Percentiles rank a stretch among this genome's conserved stretches.
phyloP scores from a whole-genome alignment of 805 yeast genomes.

The Soucietia sequanensis region DNA sequence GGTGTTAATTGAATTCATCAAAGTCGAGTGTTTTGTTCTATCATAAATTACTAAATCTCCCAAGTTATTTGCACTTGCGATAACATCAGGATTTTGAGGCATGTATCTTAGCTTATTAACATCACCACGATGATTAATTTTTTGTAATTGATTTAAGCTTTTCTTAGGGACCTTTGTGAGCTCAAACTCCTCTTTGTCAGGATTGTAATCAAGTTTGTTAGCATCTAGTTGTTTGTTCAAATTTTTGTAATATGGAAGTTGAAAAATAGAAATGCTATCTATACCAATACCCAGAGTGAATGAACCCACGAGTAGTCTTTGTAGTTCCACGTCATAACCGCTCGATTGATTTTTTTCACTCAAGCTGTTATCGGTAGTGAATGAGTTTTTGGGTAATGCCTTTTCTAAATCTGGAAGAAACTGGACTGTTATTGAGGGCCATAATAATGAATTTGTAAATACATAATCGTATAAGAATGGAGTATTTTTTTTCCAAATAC shows the following conservation, averaged over 20 bases:
- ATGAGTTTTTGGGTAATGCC: slow-evolving; percentile 4
- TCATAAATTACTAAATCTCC: slow-evolving; percentile 74
- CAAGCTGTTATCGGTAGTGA: background rate
- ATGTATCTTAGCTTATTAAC: slow-evolving; percentile 69
- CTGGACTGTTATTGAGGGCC: slow-evolving; percentile 44
- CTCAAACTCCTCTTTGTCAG: slow-evolving; percentile 42
- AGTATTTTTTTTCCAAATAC: slow-evolving; percentile 44
- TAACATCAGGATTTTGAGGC: slow-evolving; percentile 85
- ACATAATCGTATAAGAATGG: slow-evolving; percentile 43
- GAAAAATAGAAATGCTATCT: slow-evolving; percentile 45
- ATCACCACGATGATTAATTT: slow-evolving; percentile 67
- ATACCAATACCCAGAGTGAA: slow-evolving; percentile 57
- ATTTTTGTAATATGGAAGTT: slow-evolving; percentile 28
- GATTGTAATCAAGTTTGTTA: slow-evolving; percentile 33
- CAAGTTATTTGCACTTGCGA: slow-evolving; percentile 65
- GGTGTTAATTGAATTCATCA: slow-evolving; percentile 23
- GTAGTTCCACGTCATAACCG: slow-evolving; percentile 8
- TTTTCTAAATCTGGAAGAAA: slow-evolving; percentile 40
- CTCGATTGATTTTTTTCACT: background rate
- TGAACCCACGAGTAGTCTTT: slow-evolving; percentile 58
- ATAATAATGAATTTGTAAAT: slow-evolving; percentile 37
- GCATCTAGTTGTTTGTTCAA: slow-evolving; percentile 37
- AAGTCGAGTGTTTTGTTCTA: slow-evolving; percentile 69
- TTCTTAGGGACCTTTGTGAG: slow-evolving; percentile 24
- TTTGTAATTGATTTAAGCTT: slow-evolving; percentile 45